Base-by-base conservation (phyloP, 2,329 filamentous ascomycete genomes). In the Alternaria infectoria region DNA sequence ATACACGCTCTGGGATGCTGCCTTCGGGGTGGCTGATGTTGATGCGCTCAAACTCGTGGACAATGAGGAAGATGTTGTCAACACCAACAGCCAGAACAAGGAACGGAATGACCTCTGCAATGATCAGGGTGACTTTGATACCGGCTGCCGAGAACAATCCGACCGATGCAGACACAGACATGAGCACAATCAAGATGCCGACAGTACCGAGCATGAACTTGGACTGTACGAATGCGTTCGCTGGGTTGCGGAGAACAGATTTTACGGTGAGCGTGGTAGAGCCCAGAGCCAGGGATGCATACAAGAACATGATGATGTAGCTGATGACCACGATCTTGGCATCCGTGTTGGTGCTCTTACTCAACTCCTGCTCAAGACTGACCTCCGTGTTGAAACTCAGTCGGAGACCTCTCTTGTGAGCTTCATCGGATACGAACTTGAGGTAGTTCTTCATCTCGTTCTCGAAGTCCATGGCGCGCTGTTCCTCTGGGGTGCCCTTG, bases 291-390 rank as follows among this genome's bases (percentile, higher is more conserved):
- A 99, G 82, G 6, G 95, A 98, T 5, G 94, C 96, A 76, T 99
- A 99, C 66, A 99, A 82, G 81, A 99, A 99, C 96, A 99, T 99
- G 83, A 97, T 93, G 67, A 98, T 86, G 81, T 99, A 99, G 85
- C 95, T 98, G 81, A 99, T 91, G 57, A 95, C 89, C 23, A 99
- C 89, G 73, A 99, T 99, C 79, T 95, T 97, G 47, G 95, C 96
- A 79, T 99, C 96, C 0, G 96, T 98, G 80, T 99, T 99, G 54
- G 93, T 97, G 40, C 93, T 97, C 82, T 98, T 97, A 84, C 97
- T 99, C 61, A 99, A 86, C 77, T 99, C 96, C 77, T 97, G 88
- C 78, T 98, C 95, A 65, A 99, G 83, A 79, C 94, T 97, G 80
- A 95, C 92, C 81, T 99, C 96, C 0, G 96, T 97, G 54, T 90